Base-by-base conservation (phyloP, 2,329 filamentous ascomycete species). In the Aaosphaeria arxii region DNA sequence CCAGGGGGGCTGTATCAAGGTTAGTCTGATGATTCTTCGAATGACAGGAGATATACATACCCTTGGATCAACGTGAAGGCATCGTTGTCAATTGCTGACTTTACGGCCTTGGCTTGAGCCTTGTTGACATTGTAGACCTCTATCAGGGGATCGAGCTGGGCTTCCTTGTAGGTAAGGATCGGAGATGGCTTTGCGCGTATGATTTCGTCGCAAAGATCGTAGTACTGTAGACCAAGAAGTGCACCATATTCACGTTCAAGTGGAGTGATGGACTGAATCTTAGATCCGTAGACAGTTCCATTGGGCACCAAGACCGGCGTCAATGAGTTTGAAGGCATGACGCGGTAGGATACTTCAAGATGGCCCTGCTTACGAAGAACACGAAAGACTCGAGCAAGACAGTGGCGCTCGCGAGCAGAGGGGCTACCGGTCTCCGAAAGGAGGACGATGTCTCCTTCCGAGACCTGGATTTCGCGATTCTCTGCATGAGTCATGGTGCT, bases 1-100 rank as follows among this genome's bases (percentile, higher is more conserved):
- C 94, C 94, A 1, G 94, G 94, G 44, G 94, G 94, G 47, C 89
- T 86, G 44, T 40, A 30, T 11, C 47, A 38, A 46, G 5, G 42
- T 58, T 55, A 67, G 66, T 51, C 48, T 40, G 42, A 44, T 43
- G 46, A 40, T 39, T 33, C 5, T 11, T 11, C 33, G 29, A 38
- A 47, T 36, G n/a, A 28, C 32, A 39, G 9, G 30, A 11, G 32
- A 29, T 11, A 13, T 43, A 62, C 55, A 43, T 77, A 86, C 83
- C 88, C 94, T 73, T 99, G 94, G 58, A 99, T 91, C 51, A 99
- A 77, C 3, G 94, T 97, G 64, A 99, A 99, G 0, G 90, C 95
- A 71, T 97, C 94, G 58, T 99, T 99, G 62, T 95, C 91, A 48
- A 91, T 82, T 9, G 91, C 92, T 45, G 92, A 95, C 54, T 94